These are phyloP conservation scores for Mycothermus thermophilus DNA, from an alignment of 495 filamentous ascomycete species.

Conservation along the genomic window DNA sequence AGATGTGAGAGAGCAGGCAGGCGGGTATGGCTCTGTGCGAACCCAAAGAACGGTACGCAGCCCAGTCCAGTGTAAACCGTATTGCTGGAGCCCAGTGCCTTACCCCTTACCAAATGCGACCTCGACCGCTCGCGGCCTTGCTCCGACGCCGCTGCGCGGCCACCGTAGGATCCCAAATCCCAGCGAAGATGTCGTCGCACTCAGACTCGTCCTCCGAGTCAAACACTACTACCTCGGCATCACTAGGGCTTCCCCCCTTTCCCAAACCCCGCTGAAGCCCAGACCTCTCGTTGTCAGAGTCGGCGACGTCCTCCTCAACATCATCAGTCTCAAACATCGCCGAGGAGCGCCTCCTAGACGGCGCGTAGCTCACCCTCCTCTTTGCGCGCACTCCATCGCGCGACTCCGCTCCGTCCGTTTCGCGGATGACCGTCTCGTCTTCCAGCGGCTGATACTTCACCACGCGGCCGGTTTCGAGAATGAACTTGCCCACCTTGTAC, in stretches of 20 bases:
- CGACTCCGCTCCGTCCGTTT: too few relatives aligned
- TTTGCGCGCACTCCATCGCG: too few relatives aligned
- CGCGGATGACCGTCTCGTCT: too few relatives aligned
- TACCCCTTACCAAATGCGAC: neutral
- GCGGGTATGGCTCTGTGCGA: neutral
- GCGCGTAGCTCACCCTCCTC: too few relatives aligned
- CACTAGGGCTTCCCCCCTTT: constrained; percentile 3
- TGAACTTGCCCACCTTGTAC: constrained; percentile 94
- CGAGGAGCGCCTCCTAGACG: too few relatives aligned
- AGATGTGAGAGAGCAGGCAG: neutral
- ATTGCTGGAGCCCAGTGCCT: neutral
- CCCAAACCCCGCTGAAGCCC: neutral
- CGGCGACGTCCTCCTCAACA: neutral
- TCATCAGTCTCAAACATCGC: too few relatives aligned
- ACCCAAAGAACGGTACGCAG: too few relatives aligned
- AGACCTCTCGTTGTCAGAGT: neutral
- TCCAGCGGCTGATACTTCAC: constrained; percentile 58
- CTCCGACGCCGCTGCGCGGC: constrained; percentile 50
- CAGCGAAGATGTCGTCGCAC: constrained; percentile 84
- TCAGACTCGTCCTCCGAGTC: constrained; percentile 90
- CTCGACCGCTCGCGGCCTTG: constrained; percentile 26
- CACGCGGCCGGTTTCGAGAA: constrained; percentile 74
- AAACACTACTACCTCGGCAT: constrained; percentile 44
- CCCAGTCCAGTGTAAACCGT: neutral
- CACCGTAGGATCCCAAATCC: constrained; percentile 62